Conservation (phyloP, 1,284 basidiomycete species). For the Xanthoconium separans region DNA sequence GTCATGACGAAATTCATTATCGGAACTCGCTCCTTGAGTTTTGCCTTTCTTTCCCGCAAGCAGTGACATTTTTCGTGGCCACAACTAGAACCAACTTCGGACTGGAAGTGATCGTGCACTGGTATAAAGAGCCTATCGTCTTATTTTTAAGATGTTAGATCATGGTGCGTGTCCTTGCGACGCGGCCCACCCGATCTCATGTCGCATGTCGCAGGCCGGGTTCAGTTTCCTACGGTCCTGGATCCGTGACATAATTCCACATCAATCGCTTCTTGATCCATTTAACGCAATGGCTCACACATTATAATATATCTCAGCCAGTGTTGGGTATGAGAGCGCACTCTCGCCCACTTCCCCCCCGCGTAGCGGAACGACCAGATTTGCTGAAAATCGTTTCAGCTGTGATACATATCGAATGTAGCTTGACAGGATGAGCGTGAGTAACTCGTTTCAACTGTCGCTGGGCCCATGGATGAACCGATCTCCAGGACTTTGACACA, state of each 20-base stretch:
- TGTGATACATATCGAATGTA: background rate
- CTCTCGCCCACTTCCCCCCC: background rate
- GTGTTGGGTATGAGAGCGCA: constrained; percentile 5
- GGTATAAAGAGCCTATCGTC: too few relatives aligned
- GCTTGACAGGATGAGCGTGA: constrained; percentile 21
- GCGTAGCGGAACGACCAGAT: background rate
- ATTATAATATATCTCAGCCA: constrained; percentile 17
- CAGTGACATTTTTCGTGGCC: background rate
- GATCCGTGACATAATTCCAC: constrained; percentile 14
- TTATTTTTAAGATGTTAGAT: background rate
- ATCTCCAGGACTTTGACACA: constrained; percentile 22
- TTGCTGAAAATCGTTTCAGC: background rate
- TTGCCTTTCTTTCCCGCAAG: too few relatives aligned
- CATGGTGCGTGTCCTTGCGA: background rate
- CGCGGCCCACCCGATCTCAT: constrained; percentile 1
- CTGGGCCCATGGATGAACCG: background rate
- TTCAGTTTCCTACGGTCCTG: constrained; percentile 10
- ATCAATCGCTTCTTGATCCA: constrained; percentile 6
- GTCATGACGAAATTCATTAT: background rate
- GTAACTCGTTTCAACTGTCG: background rate
- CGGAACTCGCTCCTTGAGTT: too few relatives aligned
- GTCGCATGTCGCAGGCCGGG: background rate
- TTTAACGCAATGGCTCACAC: constrained; percentile 11
- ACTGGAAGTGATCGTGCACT: too few relatives aligned
- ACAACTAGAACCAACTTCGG: too few relatives aligned